Conservation (phyloP, 805 yeast genomes). For the Candida vaughaniae region DNA sequence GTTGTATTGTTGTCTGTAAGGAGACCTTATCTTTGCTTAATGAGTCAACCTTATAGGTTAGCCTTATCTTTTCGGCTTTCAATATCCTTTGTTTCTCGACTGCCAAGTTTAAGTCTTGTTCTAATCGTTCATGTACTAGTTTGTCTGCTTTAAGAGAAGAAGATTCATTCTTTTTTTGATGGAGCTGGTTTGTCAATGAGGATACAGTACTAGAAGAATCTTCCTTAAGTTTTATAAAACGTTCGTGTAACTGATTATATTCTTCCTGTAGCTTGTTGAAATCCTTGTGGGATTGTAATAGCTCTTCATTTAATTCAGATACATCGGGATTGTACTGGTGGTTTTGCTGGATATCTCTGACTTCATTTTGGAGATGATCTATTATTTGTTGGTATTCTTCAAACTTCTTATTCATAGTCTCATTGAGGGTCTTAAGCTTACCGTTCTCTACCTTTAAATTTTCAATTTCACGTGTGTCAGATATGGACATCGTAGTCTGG, state of each 20-base stretch:
- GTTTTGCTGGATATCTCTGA: slow-evolving; percentile 23
- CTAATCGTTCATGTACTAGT: slow-evolving; percentile 26
- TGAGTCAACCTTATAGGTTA: slow-evolving; percentile 41
- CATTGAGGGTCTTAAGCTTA: slow-evolving; percentile 17
- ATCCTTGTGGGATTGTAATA: slow-evolving; percentile 20
- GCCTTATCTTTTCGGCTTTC: slow-evolving; percentile 44
- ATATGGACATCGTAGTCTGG: slow-evolving; percentile 1
- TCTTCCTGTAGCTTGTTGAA: slow-evolving; percentile 18
- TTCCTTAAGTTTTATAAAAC: slow-evolving; percentile 19
- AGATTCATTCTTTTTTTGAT: slow-evolving; percentile 18
- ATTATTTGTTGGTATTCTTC: slow-evolving; percentile 30
- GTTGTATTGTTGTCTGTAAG: slow-evolving; percentile 34
- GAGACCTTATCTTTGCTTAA: slow-evolving; percentile 36
- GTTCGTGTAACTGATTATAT: slow-evolving; percentile 12
- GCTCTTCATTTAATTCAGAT: slow-evolving; percentile 14
- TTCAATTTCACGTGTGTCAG: slow-evolving; percentile 9
- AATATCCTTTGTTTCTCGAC: slow-evolving; percentile 44
- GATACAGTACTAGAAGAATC: slow-evolving; percentile 23
- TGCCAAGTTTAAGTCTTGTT: slow-evolving; percentile 37
- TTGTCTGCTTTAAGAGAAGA: slow-evolving; percentile 11
- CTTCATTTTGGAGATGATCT: slow-evolving; percentile 31
- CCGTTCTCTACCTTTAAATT: slow-evolving; percentile 18
- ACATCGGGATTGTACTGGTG: slow-evolving; percentile 4
- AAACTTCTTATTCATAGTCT: slow-evolving; percentile 24
- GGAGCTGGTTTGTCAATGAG: slow-evolving; percentile 22